Evolutionary conservation across 805 yeast genomes (phyloP).

Genomic region (Cyberlindnera samutprakarnensis): DNA sequence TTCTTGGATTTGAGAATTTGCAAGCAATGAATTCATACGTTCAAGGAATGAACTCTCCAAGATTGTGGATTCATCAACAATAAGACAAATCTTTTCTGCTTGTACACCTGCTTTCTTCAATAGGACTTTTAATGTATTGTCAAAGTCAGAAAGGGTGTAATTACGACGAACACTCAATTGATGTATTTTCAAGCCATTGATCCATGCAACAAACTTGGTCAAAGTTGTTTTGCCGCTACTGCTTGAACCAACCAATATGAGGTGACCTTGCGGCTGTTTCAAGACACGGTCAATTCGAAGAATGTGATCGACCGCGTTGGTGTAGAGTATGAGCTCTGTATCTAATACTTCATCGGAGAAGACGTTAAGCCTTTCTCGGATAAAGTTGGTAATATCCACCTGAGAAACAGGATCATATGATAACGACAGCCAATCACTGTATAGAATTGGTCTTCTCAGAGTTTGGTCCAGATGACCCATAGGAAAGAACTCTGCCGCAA

Average conservation of each 20-base stretch:
- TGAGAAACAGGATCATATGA: conserved; percentile 50
- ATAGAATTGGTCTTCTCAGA: conserved; percentile 48
- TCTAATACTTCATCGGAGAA: conserved; percentile 77
- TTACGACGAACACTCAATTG: conserved; percentile 50
- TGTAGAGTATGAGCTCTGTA: conserved; percentile 51
- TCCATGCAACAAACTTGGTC: conserved; percentile 83
- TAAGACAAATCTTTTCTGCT: conserved; percentile 59
- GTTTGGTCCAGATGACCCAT: conserved; percentile 29
- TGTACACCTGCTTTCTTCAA: conserved; percentile 41
- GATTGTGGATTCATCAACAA: conserved; percentile 76
- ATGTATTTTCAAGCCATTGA: conserved; percentile 61
- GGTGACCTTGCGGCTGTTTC: conserved; percentile 82
- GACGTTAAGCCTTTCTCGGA: conserved; percentile 53
- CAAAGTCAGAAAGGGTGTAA: conserved; percentile 60
- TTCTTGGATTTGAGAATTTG: conserved; percentile 91
- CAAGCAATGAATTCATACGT: conserved; percentile 86
- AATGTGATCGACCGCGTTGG: conserved; percentile 66
- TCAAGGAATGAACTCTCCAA: conserved; percentile 75
- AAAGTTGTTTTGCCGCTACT: conserved; percentile 77
- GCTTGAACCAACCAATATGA: conserved; percentile 76
- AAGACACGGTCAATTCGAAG: conserved; percentile 76
- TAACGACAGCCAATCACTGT: conserved; percentile 67
- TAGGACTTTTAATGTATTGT: conserved; percentile 47
- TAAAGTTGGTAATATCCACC: conserved; percentile 42
- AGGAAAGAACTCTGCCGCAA: conserved; percentile 38